Base-by-base conservation (phyloP, 2,329 filamentous ascomycete genomes). In the Penicillium griseofulvum region DNA sequence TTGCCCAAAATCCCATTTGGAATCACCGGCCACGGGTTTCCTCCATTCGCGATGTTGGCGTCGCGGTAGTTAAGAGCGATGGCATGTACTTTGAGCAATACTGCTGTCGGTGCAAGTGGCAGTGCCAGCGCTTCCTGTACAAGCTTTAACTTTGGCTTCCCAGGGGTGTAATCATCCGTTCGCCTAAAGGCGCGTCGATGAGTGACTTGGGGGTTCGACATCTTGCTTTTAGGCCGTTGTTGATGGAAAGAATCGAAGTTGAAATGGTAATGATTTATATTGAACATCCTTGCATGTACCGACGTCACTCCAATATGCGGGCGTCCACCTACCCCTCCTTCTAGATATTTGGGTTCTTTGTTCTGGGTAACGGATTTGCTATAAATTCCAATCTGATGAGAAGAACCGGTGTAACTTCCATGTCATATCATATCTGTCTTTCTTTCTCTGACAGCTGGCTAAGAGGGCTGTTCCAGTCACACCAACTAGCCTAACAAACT, bases 11-110 rank as follows among this genome's bases (percentile, higher is more conserved):
- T 71, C 0, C 68, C 64, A 39, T 72, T 42, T 0, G 65, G 62
- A 2, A 59, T 52, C 0, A 78, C 70, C 0, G 72, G 71, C 72
- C 72, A 76, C 0, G 77, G 76, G 52, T 79, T 77, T 0, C 69
- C 68, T 1, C 64, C 63, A 17, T 64, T 66, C 1, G 62, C 63
- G 43, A 68, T 67, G 34, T 67, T 65, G 36, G 65, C 64, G 26
- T 66, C 63, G 2, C 65, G 62, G 19, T 65, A 67, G 50, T 68
- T 68, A 6, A 67, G 59, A 2, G 61, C 49, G 0, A 68, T 49
- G 12, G 64, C 60, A 34, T 66, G 65, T 2, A 66, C 60, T 29
- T 63, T 63, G 39, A 66, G 49, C 10, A 68, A 26, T 0, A 66
- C 62, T 10, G 64, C 43, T 0, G 71, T 72, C 1, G 71, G 68